Evolutionary conservation across 371 early-diverging fungal species (phyloP), one percentile per base, ranked within the genome.

Genomic region (Mucor piriformis): DNA sequence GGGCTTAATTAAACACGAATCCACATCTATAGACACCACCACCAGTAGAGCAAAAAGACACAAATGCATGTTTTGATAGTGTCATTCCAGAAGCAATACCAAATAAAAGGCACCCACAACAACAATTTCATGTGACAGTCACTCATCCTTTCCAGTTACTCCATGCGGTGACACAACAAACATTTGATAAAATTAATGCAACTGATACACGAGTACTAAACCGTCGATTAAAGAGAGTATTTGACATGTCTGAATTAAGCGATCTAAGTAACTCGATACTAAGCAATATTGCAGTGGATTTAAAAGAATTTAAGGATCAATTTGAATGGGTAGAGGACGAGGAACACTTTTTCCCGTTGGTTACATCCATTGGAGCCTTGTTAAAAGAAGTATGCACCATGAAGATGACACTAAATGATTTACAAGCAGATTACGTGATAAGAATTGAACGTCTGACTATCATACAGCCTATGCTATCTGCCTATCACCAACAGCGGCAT

Each of bases 191-290:
- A 6, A 54, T 85, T n/a, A 63, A 72, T 21, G 74, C 75, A 1
- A 82, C 85, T 0, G 85, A 86, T 35, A 80, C 83, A 1, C 69
- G 85, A 24, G 77, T 84, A 10, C 49, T 86, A 29, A 88, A 85
- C 42, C 74, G 88, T 10, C 71, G 83, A 25, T 69, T 87, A 10
- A 65, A 68, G 23, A 67, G 86, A 15, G 75, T 80, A 1, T 88
- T 91, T 69, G 88, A 91, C 61, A 81, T 91, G 50, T 69, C 82
- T 3, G 88, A 88, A 32, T 74, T 91, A 12, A 84, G 85, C n/a
- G 76, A 79, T 24, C 77, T 89, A 73, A 87, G 87, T 56, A 87
- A 91, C 53, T 83, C 81, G 20, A 84, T 91, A 18, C 79, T 91
- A 18, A 83, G 83, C n/a, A 85, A 79, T 46, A 73, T 88, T 23